These are phyloP conservation scores for Botrytis sinoallii DNA, from an alignment of 2,329 filamentous ascomycete species.

Conservation along the genomic window DNA sequence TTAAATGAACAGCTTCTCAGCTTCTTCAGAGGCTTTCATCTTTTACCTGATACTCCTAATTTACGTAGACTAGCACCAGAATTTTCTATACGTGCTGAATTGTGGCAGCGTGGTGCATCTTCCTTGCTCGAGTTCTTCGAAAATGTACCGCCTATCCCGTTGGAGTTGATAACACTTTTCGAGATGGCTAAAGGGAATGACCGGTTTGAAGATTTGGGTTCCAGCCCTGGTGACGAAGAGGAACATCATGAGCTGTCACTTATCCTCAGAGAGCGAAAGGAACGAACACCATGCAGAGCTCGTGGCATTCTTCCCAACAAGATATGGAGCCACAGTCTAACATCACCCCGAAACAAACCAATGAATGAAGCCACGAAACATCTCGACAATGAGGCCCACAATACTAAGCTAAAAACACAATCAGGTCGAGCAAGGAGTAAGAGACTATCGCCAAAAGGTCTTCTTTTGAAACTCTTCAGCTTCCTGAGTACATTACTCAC, in stretches of 20 bases:
- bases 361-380: too few species aligned
- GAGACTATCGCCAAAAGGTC: too few species aligned
- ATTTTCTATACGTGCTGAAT: constrained; percentile 85
- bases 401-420: too few species aligned
- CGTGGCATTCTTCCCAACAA: too few species aligned
- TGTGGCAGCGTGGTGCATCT: constrained; percentile 93
- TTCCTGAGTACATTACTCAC: background rate
- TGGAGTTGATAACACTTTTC: too few species aligned
- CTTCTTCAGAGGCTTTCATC: constrained; percentile 82
- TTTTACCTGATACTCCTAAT: constrained; percentile 70
- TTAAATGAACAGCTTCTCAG: constrained; percentile 79
- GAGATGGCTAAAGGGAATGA: too few species aligned
- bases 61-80: constrained; percentile 69
- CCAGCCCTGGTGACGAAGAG: constrained; percentile 30
- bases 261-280: constrained; percentile 29
- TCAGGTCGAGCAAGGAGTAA: too few species aligned
- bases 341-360: too few species aligned
- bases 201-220: constrained; percentile 23
- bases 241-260: constrained; percentile 28
- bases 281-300: constrained; percentile 26
- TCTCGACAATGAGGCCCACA: too few species aligned
- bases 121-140: constrained; percentile 75
- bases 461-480: background rate
- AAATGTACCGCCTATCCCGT: constrained; percentile 60
- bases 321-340: too few species aligned